Evolutionary conservation across 768 basidiomycete species (phyloP), one percentile per base, ranked within the genome.

Genomic region (Mycena albidolilacea): DNA sequence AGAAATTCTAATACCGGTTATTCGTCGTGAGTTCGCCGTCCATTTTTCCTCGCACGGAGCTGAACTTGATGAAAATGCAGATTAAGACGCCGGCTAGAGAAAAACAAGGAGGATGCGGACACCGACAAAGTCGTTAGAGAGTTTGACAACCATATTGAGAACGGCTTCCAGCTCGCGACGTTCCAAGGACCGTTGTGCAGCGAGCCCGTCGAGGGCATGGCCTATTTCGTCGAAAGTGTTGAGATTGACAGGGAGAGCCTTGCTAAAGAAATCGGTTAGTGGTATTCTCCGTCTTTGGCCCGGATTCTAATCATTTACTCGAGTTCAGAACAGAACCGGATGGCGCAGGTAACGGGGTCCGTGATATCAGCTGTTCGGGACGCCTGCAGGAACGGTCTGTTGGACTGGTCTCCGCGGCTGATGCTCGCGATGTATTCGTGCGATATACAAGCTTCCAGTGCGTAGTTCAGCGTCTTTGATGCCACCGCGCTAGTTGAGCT

Each of bases 391-490:
- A 93, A 91, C 75, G 97, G 94, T 0, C 80, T 99, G 69, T 84
- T 99, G 57, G 98, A 99, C 81, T 99, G 98, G 98, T 98, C 97
- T 2, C 98, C 98, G 15, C 88, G 98, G 69, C 88, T 99, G 76
- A 95, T 97, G 91, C 85, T 99, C 76, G 98, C 98, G 0, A 99
- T 99, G 96, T 99, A 99, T 81, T 93, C 94, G 14, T 99, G 97
- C 82, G 97, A 99, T 79, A 99, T 99, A 66, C 98, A 98, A 83
- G 95, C 97, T 1, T 97, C 97, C 17, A 95, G 97, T 98, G 80
- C 79, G 95, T 87, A 15, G 41, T 55, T 48, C 41, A 44, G 37
- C 58, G 44, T 58, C 60, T 64, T 59, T 66, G 43, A 54, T 44
- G 54, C 35, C 60, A 1, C 64, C 1, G 64, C 62, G 67, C 48